Base-by-base conservation (phyloP, 148 eudicot species). In the Cornus florida region DNA sequence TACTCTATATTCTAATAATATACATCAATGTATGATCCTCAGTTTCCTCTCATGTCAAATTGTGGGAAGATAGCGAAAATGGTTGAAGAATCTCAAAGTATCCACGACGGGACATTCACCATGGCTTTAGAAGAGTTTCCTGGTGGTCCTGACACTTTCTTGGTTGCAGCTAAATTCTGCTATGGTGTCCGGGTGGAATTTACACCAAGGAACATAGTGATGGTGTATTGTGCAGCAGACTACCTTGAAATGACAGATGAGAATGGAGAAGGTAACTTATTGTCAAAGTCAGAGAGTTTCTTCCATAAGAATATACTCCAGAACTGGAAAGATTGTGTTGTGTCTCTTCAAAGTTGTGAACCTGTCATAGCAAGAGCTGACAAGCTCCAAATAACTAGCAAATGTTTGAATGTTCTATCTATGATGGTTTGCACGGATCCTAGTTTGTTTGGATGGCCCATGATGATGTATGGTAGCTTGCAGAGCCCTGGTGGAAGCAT, bases 401-500 rank as follows among this genome's bases (percentile, higher is more conserved):
- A 90, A 82, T 93, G 95, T 79, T 83, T 89, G 62, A 84, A 83
- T 85, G 88, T 95, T 28, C 62, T 95, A 78, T 87, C 97, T 56
- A 90, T 90, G 56, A 95, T 95, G 99, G 93, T 89, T 31, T 93
- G 97, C 77, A 95, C 99, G 20, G 99, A 95, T 71, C 97, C 90
- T 28, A 90, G 95, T 87, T 90, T 95, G 74, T 95, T 93, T 84
- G 99, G 99, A 38, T 95, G 99, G 99, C 99, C 99, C 20, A 93
- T 95, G 99, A 86, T 89, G 92, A 92, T 93, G 99, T 95, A 93
- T 80, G 98, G 98, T 73, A 91, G 91, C 71, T 88, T 90, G 77
- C 99, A 95, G 74, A 95, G 99, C 82, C 98, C 99, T 7, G 94
- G 97, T 50, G 99, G 99, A 68, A 95, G 99, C 89, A 93, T 95